Conservation (phyloP, 2,329 filamentous ascomycete genomes). For the Colletotrichum sp. region DNA sequence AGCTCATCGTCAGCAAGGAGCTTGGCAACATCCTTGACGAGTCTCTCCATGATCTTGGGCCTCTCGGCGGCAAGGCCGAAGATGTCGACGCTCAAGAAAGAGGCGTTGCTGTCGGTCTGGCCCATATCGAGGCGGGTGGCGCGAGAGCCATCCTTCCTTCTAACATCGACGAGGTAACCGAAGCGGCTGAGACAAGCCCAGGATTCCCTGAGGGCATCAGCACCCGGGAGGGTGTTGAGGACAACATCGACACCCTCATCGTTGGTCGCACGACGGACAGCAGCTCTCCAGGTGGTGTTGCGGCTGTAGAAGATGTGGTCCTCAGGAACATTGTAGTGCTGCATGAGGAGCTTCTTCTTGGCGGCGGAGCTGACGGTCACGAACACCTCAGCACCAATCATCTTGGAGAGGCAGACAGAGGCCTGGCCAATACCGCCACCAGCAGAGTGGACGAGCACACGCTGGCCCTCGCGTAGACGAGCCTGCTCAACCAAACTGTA, state of each 20-base stretch:
- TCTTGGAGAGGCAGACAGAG: constrained; percentile 35
- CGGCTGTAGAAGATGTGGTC: constrained; percentile 32
- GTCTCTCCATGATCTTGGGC: constrained; percentile 42
- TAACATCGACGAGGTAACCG: constrained; percentile 52
- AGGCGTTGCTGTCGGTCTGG: constrained; percentile 52
- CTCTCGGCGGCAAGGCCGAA: constrained; percentile 46
- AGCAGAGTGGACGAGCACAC: constrained; percentile 40
- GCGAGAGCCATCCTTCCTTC: constrained; percentile 40
- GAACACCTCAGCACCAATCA: constrained; percentile 36
- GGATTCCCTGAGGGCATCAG: constrained; percentile 45
- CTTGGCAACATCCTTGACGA: constrained; percentile 41
- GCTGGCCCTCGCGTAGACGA: constrained; percentile 29
- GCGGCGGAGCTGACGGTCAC: constrained; percentile 33
- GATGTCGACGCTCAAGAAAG: constrained; percentile 51
- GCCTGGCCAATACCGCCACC: constrained; percentile 42
- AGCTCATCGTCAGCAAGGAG: constrained; percentile 39
- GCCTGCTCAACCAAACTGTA: constrained; percentile 38
- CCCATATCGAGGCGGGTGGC: constrained; percentile 52
- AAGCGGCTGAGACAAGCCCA: constrained; percentile 49
- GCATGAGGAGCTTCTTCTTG: constrained; percentile 35
- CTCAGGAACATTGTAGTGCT: constrained; percentile 29
- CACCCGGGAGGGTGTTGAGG: constrained; percentile 47
- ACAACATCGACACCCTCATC: constrained; percentile 40
- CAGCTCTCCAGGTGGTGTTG: constrained; percentile 32
- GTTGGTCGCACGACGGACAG: constrained; percentile 31